Evolutionary conservation across 257 asterid species (phyloP), one percentile per base, ranked within the genome.

Genomic region (Solanum virginianum): DNA sequence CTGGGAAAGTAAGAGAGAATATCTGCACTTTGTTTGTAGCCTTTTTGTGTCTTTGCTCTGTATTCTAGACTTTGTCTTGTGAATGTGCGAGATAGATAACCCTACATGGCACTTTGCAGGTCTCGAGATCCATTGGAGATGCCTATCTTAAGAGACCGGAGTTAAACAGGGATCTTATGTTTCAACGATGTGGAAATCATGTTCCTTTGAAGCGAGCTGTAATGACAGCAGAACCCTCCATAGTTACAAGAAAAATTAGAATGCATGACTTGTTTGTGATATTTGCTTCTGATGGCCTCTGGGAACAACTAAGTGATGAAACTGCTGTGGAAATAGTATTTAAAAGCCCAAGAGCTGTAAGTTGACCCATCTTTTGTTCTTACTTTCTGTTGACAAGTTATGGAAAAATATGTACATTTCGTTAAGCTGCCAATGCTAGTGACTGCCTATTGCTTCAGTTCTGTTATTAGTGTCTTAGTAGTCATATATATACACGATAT

Each of bases 271-370:
- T 75, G 70, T 88, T 88, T 80, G 39, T 88, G 62, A 88, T 88
- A 88, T 88, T 88, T 77, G 90, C 90, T 10, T 85, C 90, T 16
- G 90, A 88, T 55, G 90, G 90, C 53, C 88, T 88, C 24, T 88
- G 90, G 90, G 90, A 88, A 66, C 88, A 88, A 45, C 84, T 88
- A 36, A 85, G 75, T 54, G 86, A 88, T 70, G 87, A 88, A 55
- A 88, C 54, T 70, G 90, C 90, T 13, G 90, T 88, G 68, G 83
- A 88, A 24, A 43, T 85, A 29, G 90, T 88, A 80, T 66, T 80
- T 56, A 83, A 63, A 45, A 65, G 59, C 70, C 88, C 86, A 32
- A 84, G 88, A 82, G 80, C 84, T 43, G 90, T 88, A 85, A 88
- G 90, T 84, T 75, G 62, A 75, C 82, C 18, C 24, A 49, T 24